Base-by-base conservation (phyloP, 805 yeast genomes). In the Vanderwaltozyma yarrowii region DNA sequence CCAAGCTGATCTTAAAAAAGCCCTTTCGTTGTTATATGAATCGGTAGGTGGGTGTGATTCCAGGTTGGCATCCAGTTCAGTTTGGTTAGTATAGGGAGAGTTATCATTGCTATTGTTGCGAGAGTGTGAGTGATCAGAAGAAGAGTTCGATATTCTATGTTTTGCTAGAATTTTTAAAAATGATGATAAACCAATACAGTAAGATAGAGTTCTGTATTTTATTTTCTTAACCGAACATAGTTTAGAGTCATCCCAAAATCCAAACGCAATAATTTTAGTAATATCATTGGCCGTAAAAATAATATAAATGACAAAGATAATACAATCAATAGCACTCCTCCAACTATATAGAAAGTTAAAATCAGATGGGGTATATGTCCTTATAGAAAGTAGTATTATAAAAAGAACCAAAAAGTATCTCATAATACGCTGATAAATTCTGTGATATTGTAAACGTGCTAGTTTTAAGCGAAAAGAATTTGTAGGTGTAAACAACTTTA, bases 181-280 rank as follows among this genome's bases (percentile, higher is more conserved):
- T 3, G 5, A 14, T 11, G 9, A 4, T 12, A 29, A 2, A 4
- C 32, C 32, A n/a, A 21, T 6, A 17, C 3, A 3, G 6, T 23
- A 27, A 11, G 21, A 14, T 11, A 35, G 5, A 10, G 37, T 5
- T 3, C 4, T 5, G 11, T 35, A 35, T 21, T 14, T 8, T 10
- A 21, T 21, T 28, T 21, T 15, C 12, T 28, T 14, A 10, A 14
- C 27, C 8, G 7, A 10, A 15, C 37, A 29, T 4, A 28, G 21
- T 29, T 35, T 32, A 11, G 20, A 35, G 29, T 35, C 37, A 35
- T 35, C 23, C 32, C 32, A 35, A 28, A 35, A 28, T 5, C 37
- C 37, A 21, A 13, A 35, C 17, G 14, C 21, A n/a, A 35, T 21
- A 2, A 35, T 29, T 13, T 23, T 21, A 12, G 32, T 11, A 8